phyloP scores from a whole-genome alignment of 1,284 basidiomycete genomes.

The Polyporus tsugae region DNA sequence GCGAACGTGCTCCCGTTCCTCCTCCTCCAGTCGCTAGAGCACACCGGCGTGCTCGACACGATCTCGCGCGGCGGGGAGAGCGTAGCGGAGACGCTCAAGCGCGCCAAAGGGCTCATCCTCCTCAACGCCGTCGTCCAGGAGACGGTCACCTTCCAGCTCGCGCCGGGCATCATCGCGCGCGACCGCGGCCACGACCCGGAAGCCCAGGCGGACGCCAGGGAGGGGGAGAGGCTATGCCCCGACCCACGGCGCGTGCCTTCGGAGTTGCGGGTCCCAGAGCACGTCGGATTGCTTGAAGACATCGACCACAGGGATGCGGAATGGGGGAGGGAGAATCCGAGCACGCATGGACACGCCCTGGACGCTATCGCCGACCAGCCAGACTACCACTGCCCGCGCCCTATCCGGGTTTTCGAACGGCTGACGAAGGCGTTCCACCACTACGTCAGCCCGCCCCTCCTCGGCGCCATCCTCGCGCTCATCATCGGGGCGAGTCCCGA shows the following conservation, averaged over 20 bases:
- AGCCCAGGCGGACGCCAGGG: slow-evolving; percentile 2
- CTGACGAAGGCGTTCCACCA: slow-evolving; percentile 32
- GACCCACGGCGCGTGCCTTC: slow-evolving; percentile 31
- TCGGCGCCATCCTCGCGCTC: slow-evolving; percentile 42
- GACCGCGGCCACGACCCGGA: slow-evolving; percentile 29
- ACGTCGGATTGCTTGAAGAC: slow-evolving; percentile 40
- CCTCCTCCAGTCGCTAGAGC: slow-evolving; percentile 39
- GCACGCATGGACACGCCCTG: slow-evolving; percentile 30
- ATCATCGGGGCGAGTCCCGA: slow-evolving; percentile 38
- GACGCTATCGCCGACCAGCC: slow-evolving; percentile 37
- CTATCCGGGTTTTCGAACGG: slow-evolving; percentile 31
- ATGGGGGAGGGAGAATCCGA: slow-evolving; percentile 3
- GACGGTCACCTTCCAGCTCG: slow-evolving; percentile 42
- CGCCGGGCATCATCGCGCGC: slow-evolving; percentile 36
- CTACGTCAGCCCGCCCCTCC: slow-evolving; percentile 40
- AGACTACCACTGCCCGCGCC: slow-evolving; percentile 37
- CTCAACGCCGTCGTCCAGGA: slow-evolving; percentile 45
- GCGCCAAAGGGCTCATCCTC: slow-evolving; percentile 43
- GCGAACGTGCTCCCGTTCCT: slow-evolving; percentile 44
- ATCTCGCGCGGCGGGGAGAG: slow-evolving; percentile 34
- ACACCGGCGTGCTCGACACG: slow-evolving; percentile 39
- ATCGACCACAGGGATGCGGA: slow-evolving; percentile 27
- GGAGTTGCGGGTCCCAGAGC: slow-evolving; percentile 41
- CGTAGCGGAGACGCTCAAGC: slow-evolving; percentile 30
- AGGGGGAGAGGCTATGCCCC: slow-evolving; percentile 29